Conservation (phyloP, 805 yeast genomes). For the Schizosaccharomyces lindneri region DNA sequence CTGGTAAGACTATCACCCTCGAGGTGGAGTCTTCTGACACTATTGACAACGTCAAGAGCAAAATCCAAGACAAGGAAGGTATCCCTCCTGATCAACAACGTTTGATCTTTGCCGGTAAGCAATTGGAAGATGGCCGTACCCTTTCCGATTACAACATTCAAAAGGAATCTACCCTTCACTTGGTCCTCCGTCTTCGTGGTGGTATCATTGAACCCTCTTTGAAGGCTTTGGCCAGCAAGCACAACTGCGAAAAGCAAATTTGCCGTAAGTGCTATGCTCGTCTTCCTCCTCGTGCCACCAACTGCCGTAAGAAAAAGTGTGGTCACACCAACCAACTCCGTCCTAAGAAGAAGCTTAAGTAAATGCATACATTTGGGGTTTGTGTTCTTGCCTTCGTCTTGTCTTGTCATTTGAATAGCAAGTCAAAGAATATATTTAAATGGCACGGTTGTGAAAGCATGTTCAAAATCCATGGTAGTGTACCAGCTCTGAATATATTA, state of each 20-base stretch:
- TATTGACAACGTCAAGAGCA: conserved; percentile 87
- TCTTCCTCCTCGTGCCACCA: conserved; percentile 99
- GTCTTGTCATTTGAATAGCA: not conserved
- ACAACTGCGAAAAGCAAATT: conserved; percentile 97
- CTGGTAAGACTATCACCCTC: conserved; percentile 87
- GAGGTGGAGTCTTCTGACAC: conserved; percentile 94
- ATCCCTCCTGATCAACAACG: conserved; percentile 96
- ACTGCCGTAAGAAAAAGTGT: conserved; percentile 99
- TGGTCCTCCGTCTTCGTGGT: conserved; percentile 74
- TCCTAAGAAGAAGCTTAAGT: conserved; percentile 94
- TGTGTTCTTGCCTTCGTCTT: conserved; percentile 10
- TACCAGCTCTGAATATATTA: not conserved
- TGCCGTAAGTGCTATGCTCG: conserved; percentile 99
- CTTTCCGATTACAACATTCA: conserved; percentile 86
- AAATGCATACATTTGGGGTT: conserved; percentile 14
- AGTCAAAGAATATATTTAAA: not conserved
- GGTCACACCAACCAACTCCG: conserved; percentile 99
- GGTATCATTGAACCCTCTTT: conserved; percentile 86
- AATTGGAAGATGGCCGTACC: conserved; percentile 61
- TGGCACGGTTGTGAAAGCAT: not conserved
- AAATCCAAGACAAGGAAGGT: conserved; percentile 94
- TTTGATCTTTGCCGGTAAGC: conserved; percentile 92
- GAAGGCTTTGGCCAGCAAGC: conserved; percentile 95
- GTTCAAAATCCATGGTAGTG: not conserved
- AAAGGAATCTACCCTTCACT: conserved; percentile 71